A percentile compares a stretch with the other conserved stretches of the same genome.
Conservation (phyloP, 768 basidiomycete genomes). For the Pleurotus pulmonarius region DNA sequence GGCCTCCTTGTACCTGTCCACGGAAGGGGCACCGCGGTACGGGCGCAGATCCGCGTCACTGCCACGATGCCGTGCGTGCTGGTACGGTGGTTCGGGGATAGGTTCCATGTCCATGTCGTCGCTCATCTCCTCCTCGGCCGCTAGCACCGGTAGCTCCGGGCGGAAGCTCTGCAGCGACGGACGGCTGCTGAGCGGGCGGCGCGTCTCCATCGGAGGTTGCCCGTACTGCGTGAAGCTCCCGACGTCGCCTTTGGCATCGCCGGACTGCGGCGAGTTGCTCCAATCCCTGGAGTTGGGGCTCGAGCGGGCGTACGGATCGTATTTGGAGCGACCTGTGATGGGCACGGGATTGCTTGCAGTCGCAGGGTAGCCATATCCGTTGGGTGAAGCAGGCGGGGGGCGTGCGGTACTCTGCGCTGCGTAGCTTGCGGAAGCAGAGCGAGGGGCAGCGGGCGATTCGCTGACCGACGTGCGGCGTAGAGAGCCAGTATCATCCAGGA, state of each 20-base stretch:
- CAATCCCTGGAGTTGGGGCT: conserved; percentile 4
- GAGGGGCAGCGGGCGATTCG: neutral
- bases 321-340: neutral
- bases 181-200: conserved; percentile 3
- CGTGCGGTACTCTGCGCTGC: neutral
- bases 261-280: conserved; percentile 1
- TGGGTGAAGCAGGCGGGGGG: neutral
- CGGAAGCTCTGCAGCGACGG: conserved; percentile 5
- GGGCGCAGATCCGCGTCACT: conserved; percentile 7
- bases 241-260: neutral
- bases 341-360: conserved; percentile 1
- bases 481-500: neutral
- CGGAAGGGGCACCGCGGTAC: neutral
- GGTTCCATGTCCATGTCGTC: conserved; percentile 5
- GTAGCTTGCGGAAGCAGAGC: conserved; percentile 4
- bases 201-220: neutral
- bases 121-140: neutral
- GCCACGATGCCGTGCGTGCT: neutral
- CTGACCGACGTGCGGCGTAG: neutral
- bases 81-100: neutral
- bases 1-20: neutral
- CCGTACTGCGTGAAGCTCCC: conserved; percentile 3
- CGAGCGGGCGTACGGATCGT: conserved; percentile 1
- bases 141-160: conserved; percentile 1
- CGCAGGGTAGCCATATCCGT: neutral